phyloP scores from a whole-genome alignment of 129 eudicot genomes.

The Flaveria sonorensis region DNA sequence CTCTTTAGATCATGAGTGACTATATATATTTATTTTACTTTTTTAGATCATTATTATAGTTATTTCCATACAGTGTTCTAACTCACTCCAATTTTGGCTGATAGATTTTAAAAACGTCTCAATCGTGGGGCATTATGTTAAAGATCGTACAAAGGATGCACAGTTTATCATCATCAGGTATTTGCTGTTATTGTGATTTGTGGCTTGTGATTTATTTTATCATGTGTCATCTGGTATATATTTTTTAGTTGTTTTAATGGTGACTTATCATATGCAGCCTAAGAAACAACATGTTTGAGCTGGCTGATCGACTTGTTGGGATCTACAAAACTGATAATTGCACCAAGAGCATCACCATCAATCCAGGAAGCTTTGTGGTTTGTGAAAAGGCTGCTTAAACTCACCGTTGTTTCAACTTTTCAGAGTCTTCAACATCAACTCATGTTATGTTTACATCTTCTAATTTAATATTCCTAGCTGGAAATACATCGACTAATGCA shows the following conservation, averaged over 20 bases:
- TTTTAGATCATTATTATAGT: neutral
- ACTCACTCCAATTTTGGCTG: neutral
- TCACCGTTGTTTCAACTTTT: neutral
- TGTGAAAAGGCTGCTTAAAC: conserved; percentile 61
- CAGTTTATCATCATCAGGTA: conserved; percentile 96
- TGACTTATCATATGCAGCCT: conserved; percentile 55
- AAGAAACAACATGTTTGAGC: conserved; percentile 96
- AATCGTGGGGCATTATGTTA: conserved; percentile 97
- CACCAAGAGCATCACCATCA: conserved; percentile 94
- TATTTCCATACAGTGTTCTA: neutral
- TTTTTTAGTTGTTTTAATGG: neutral
- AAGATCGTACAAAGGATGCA: conserved; percentile 95
- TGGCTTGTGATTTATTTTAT: neutral
- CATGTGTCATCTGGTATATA: neutral
- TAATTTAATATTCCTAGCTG: conserved; percentile 13
- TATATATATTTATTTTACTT: neutral
- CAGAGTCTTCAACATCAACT: neutral
- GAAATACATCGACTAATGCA: conserved; percentile 1
- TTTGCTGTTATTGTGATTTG: neutral
- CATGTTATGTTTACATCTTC: conserved; percentile 18
- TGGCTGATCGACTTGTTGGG: conserved; percentile 96
- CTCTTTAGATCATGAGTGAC: neutral
- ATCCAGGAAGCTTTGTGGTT: conserved; percentile 83
- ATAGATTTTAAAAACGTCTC: conserved; percentile 95
- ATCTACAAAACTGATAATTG: conserved; percentile 95